A percentile compares a stretch with the other conserved stretches of the same genome.
Evolutionary conservation across 768 basidiomycete genomes (phyloP).

Genomic region (Infundibulicybe gibba): DNA sequence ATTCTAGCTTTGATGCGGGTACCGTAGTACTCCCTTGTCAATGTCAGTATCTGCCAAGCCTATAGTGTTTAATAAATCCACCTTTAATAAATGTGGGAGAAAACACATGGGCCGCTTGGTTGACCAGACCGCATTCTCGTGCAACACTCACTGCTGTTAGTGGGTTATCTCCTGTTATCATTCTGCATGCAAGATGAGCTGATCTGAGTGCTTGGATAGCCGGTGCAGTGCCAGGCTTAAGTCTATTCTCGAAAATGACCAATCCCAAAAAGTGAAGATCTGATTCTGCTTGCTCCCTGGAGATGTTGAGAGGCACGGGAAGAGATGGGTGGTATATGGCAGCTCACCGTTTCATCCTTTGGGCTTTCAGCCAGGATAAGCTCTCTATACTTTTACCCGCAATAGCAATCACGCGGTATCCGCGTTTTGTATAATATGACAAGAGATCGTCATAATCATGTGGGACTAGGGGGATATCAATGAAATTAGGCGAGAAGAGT

Average conservation of each 20-base stretch:
- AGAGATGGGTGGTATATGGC: background rate
- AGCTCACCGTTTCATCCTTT: conserved; percentile 86
- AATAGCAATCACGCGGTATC: conserved; percentile 96
- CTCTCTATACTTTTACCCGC: conserved; percentile 95
- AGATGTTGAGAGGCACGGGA: conserved; percentile 1
- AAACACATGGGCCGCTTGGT: conserved; percentile 87
- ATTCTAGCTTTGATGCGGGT: conserved; percentile 67
- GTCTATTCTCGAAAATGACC: conserved; percentile 96
- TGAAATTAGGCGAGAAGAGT: background rate
- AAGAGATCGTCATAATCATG: conserved; percentile 94
- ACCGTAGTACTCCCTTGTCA: conserved; percentile 48
- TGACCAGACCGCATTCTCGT: conserved; percentile 87
- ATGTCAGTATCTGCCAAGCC: conserved; percentile 1
- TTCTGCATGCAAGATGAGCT: conserved; percentile 90
- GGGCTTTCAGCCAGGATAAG: conserved; percentile 95
- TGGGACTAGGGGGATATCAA: conserved; percentile 60
- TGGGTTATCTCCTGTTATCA: conserved; percentile 99
- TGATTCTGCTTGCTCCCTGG: conserved; percentile 91
- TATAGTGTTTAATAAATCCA: conserved; percentile 17
- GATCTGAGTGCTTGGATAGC: conserved; percentile 85
- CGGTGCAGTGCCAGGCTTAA: conserved; percentile 88
- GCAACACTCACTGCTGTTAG: conserved; percentile 97
- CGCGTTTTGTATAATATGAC: conserved; percentile 94
- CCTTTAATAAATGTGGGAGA: conserved; percentile 77
- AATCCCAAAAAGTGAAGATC: conserved; percentile 88